Evolutionary conservation across 257 asterid species (phyloP), one percentile per base, ranked within the genome.

Genomic region (Penstemon davidsonii): DNA sequence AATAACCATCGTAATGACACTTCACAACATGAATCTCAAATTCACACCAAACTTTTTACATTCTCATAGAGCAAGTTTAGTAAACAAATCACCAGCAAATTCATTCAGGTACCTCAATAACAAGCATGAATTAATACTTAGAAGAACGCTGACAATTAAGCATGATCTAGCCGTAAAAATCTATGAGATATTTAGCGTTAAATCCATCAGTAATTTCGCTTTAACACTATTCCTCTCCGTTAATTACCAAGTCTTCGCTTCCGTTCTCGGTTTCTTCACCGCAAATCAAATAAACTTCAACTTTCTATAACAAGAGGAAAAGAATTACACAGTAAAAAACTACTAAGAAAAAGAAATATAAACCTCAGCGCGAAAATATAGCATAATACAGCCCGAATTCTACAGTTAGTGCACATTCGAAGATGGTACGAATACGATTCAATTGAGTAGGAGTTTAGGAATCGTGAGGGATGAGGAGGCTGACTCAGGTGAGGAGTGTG

Each of bases 151-250:
- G 18, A 15, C 18, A 15, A 15, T 15, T 15, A 15, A 0, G 18
- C 18, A 15, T 15, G 18, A 15, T 15, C 18, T 15, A 81, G 87
- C 97, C 88, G 36, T 93, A 93, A 47, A 90, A 93, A 69, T 73
- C 62, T 78, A 79, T 87, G 81, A 93, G 92, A 78, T 84, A 88
- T 78, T 90, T 76, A 41, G 78, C 67, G 55, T 88, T 83, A 83
- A 93, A 87, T 59, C 70, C 89, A 49, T 88, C 91, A 8, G 80
- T 84, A 53, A 74, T 61, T 19, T 75, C 79, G 49, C 47, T 66
- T 43, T 41, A 71, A 19, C 55, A 77, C 10, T 77, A 51, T 69
- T 72, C 87, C 19, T 52, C 69, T 60, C 84, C 83, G 55, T 89
- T 95, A 41, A 89, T 85, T 66, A 44, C 56, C 96, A 91, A 87